Evolutionary conservation across 805 yeast species (phyloP).

Genomic region (Spathaspora hagerdaliae): DNA sequence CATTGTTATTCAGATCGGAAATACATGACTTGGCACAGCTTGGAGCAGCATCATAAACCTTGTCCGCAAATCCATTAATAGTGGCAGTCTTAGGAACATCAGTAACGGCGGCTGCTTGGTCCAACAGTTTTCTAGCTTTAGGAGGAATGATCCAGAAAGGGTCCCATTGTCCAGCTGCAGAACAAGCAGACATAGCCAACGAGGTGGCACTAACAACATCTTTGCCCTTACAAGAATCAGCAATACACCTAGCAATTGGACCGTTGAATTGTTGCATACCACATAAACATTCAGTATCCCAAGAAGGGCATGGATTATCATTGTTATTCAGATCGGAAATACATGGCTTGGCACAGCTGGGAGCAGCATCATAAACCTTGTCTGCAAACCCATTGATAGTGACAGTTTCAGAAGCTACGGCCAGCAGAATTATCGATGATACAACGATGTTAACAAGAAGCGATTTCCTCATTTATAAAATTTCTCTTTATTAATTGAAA

Average conservation of each 20-base stretch:
- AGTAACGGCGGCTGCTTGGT: constrained; percentile 10
- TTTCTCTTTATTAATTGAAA: too few relatives aligned
- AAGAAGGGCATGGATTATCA: constrained; percentile 38
- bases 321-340: constrained; percentile 23
- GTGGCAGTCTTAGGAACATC: constrained; percentile 27
- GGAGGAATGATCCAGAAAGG: constrained; percentile 27
- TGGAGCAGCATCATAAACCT: constrained; percentile 29
- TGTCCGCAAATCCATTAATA: constrained; percentile 41
- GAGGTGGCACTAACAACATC: constrained; percentile 35
- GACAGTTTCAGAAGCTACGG: constrained; percentile 31
- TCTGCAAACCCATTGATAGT: constrained; percentile 47
- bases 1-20: constrained; percentile 21
- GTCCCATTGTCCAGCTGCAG: constrained; percentile 27
- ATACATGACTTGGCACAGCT: constrained; percentile 36
- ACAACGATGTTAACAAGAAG: too few relatives aligned
- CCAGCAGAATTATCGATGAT: constrained; percentile 12
- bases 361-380: constrained; percentile 32
- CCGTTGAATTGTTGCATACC: constrained; percentile 34
- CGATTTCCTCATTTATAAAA: too few relatives aligned
- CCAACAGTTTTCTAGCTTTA: constrained; percentile 8
- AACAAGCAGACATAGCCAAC: constrained; percentile 34
- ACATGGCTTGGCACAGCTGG: constrained; percentile 41
- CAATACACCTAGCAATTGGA: constrained; percentile 23
- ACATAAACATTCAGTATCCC: constrained; percentile 43
- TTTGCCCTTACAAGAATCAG: constrained; percentile 29